Percentiles rank a stretch among this genome's conserved stretches.
Conservation (phyloP, 192 early-diverging fungal genomes). For the Rhizophagus clarus region DNA sequence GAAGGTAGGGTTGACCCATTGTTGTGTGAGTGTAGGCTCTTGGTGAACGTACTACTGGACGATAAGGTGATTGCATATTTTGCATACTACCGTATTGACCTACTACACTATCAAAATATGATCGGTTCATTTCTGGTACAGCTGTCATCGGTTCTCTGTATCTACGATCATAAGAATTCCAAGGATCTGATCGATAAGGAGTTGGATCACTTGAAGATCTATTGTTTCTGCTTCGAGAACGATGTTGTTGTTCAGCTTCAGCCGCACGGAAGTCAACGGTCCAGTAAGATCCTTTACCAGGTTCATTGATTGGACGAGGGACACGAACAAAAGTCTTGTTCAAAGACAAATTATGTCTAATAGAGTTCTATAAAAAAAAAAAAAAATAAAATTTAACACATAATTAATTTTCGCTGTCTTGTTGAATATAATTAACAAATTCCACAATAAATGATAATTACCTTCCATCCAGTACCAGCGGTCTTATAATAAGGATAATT, state of each 20-base stretch:
- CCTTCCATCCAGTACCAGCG: constrained; percentile 70
- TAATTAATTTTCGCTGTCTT: no score
- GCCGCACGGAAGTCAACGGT: constrained; percentile 57
- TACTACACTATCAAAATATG: constrained; percentile 13
- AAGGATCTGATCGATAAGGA: constrained; percentile 22
- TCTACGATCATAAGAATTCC: constrained; percentile 1
- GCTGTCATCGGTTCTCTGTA: constrained; percentile 28
- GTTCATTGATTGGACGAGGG: constrained; percentile 76
- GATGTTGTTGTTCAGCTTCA: constrained; percentile 33
- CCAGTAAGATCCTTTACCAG: constrained; percentile 88
- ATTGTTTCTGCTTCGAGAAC: constrained; percentile 31
- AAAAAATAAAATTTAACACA: background rate
- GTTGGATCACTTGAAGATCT: constrained; percentile 31
- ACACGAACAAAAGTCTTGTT: constrained; percentile 83
- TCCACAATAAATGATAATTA: no score
- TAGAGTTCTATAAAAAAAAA: constrained; percentile 67
- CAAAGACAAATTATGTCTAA: constrained; percentile 82
- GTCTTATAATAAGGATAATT: constrained; percentile 79
- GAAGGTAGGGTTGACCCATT: constrained; percentile 24
- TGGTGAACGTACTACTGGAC: constrained; percentile 10
- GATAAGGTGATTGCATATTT: background rate
- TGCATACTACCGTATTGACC: constrained; percentile 9
- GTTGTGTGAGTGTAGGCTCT: background rate
- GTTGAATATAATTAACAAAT: no score
- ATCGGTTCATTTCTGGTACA: constrained; percentile 22